Evolutionary conservation across 2,329 filamentous ascomycete species (phyloP).

Genomic region (Myriosclerotinia scirpicola): DNA sequence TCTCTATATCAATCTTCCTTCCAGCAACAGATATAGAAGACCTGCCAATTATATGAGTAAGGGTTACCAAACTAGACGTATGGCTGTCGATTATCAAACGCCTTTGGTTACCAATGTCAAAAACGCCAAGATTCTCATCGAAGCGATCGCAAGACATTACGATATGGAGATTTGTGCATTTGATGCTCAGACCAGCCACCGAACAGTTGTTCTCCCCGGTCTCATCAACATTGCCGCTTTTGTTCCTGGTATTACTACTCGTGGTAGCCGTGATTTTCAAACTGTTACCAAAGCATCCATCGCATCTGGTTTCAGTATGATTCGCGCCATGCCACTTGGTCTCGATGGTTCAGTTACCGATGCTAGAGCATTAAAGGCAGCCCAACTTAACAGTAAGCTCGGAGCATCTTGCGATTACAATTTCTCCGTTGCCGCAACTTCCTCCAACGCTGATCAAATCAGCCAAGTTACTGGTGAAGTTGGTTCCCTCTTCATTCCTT

Average conservation of each 20-base stretch:
- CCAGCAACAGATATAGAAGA: conserved; percentile 93
- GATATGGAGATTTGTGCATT: conserved; percentile 78
- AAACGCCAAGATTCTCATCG: conserved; percentile 95
- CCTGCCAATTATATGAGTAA: conserved; percentile 99
- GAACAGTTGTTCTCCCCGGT: conserved; percentile 70
- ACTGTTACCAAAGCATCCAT: conserved; percentile 71
- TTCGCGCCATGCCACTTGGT: conserved; percentile 75
- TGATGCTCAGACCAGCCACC: conserved; percentile 90
- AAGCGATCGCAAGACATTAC: conserved; percentile 88
- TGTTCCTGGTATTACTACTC: conserved; percentile 68
- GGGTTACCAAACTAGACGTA: conserved; percentile 92
- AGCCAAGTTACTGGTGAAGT: conserved; percentile 71
- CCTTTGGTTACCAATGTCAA: conserved; percentile 98
- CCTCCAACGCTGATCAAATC: conserved; percentile 72
- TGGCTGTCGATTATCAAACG: conserved; percentile 95
- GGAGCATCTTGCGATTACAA: conserved; percentile 77
- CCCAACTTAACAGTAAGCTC: conserved; percentile 67
- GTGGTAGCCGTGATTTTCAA: conserved; percentile 66
- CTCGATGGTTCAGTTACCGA: conserved; percentile 72
- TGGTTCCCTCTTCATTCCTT: conserved; percentile 78
- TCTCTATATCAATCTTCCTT: conserved; percentile 98
- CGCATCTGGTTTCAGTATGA: conserved; percentile 75
- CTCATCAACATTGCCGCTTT: conserved; percentile 80
- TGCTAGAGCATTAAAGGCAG: conserved; percentile 66
- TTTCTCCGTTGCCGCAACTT: conserved; percentile 73